Evolutionary conservation across 306 rosid species (phyloP).

Genomic region (Cotoneaster glaucophyllus): DNA sequence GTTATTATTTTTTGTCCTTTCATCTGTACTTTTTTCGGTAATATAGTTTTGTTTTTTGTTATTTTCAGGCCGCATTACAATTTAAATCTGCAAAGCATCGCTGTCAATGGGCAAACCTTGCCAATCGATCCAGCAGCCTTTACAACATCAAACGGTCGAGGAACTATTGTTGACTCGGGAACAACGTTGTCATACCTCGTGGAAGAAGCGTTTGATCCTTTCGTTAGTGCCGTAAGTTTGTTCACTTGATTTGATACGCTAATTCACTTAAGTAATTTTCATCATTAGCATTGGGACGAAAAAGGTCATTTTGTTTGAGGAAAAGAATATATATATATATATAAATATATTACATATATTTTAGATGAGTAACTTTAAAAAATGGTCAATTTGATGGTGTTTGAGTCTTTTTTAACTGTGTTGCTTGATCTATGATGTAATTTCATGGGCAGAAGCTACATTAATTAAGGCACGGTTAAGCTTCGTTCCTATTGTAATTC

Average conservation of each 20-base stretch:
- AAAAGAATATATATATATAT: neutral
- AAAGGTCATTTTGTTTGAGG: neutral
- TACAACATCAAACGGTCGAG: conserved; percentile 57
- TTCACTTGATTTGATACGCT: neutral
- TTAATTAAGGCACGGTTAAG: neutral
- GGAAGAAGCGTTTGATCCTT: conserved; percentile 82
- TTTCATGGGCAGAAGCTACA: neutral
- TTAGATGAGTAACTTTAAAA: neutral
- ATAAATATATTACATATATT: too few relatives aligned
- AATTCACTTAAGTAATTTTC: neutral
- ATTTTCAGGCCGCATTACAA: conserved; percentile 89
- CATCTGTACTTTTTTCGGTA: neutral
- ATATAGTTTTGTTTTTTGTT: neutral
- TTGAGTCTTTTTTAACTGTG: neutral
- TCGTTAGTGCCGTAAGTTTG: conserved; percentile 68
- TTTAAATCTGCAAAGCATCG: conserved; percentile 73
- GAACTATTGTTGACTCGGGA: conserved; percentile 88
- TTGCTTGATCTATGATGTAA: neutral
- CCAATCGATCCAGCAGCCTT: conserved; percentile 71
- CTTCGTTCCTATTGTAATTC: neutral
- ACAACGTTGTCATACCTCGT: conserved; percentile 87
- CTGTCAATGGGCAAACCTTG: conserved; percentile 70
- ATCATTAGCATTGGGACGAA: neutral
- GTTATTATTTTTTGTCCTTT: neutral
- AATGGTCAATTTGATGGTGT: neutral